A percentile compares a stretch with the other conserved stretches of the same genome.
phyloP scores from a whole-genome alignment of 176 grass and related monocot genomes.

The Eremochloa ophiuroides region DNA sequence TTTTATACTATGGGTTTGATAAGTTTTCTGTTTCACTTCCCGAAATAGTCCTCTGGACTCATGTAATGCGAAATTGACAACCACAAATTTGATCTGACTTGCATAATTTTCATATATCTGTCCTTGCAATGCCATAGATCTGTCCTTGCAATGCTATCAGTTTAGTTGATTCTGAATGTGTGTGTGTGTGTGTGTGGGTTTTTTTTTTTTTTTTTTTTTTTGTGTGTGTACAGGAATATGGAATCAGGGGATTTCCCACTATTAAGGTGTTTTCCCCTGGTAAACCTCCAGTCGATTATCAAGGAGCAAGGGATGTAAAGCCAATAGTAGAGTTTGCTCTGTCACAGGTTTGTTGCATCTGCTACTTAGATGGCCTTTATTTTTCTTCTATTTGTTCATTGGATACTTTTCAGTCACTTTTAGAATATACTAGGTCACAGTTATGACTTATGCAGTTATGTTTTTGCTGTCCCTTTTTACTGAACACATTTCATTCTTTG shows the following conservation, averaged over 20 bases:
- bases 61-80: not conserved
- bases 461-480: not conserved
- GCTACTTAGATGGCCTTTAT: not conserved
- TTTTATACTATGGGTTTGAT: not conserved
- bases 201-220: not conserved
- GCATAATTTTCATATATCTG: not conserved
- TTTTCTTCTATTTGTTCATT: slow-evolving; percentile 13
- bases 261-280: slow-evolving; percentile 95
- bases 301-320: slow-evolving; percentile 92
- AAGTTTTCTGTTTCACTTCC: slow-evolving; percentile 16
- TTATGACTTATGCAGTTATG: not conserved
- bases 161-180: not conserved
- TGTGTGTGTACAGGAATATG: slow-evolving; percentile 92
- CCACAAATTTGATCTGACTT: not conserved
- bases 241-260: slow-evolving; percentile 88
- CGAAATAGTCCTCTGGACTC: not conserved
- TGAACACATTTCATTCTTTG: not conserved
- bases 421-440: not conserved
- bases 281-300: slow-evolving; percentile 92
- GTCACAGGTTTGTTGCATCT: slow-evolving; percentile 56
- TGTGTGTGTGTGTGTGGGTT: no score
- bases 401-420: slow-evolving; percentile 1
- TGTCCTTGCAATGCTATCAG: not conserved
- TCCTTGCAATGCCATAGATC: not conserved
- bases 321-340: slow-evolving; percentile 91